Base-by-base conservation (phyloP, 1,139 yeast genomes). In the Yamadazyma dendronema region DNA sequence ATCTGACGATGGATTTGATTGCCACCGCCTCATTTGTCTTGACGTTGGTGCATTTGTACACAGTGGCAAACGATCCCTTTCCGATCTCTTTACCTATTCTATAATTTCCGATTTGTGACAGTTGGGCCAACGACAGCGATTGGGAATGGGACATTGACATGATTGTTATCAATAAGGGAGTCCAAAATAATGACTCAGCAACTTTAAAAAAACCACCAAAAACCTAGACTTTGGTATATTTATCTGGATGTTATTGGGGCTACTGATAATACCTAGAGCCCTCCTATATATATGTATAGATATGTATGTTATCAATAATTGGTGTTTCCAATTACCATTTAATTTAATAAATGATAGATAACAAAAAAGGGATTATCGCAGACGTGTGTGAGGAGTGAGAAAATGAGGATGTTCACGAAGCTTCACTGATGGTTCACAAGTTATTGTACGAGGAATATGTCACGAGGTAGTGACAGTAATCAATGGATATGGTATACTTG, bases 1-100 rank as follows among this genome's bases (percentile, higher is more conserved):
- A 81, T 42, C 95, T 72, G 27, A 86, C 79, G 15, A 92, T 96
- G 2, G 92, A 81, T 61, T 92, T 92, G 56, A 92, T 77, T 17
- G 97, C 97, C 33, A 87, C 92, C 0, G 88, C 74, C 33, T 67
- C 65, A 46, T 72, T 73, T 8, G 79, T 72, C 37, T 61, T 63
- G 29, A 58, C 61, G 41, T 67, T 61, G 33, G 64, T 60, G 46
- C 74, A 65, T 52, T 70, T 71, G 54, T 70, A 71, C 30, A 71
- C 77, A 36, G 73, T 68, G 56, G 77, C 77, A 51, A 71, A 71
- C 4, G 74, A 68, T 6, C 77, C 77, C 49, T 67, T 69, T n/a
- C 77, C 77, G 32, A 71, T 71, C 45, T 69, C 74, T 9, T 71
- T 70, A 12, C 75, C 76, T 9, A 70, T 56, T 17, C 60, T 57